Evolutionary conservation across 306 rosid species (phyloP).

Genomic region (Trifolium dubium): DNA sequence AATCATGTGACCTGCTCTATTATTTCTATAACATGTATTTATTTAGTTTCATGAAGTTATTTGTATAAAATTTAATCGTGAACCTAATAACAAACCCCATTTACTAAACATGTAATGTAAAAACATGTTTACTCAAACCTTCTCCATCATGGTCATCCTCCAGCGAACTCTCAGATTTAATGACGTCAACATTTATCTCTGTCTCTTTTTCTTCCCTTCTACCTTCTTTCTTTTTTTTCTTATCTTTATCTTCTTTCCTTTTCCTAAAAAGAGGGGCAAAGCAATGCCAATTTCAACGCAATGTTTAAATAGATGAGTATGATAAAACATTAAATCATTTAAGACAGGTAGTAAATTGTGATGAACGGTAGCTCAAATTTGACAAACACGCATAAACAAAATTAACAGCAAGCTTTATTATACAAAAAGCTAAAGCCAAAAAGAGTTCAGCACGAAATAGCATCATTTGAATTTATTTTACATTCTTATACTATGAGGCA

Average conservation of each 20-base stretch:
- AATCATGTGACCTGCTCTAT: not conserved
- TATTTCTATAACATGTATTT: not conserved
- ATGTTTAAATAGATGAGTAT: not conserved
- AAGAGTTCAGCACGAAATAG: not conserved
- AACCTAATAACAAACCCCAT: constrained; percentile 18
- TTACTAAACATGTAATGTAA: not conserved
- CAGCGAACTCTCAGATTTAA: constrained; percentile 47
- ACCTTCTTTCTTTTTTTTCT: constrained; percentile 54
- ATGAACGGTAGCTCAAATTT: constrained; percentile 19
- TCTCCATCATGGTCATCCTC: constrained; percentile 51
- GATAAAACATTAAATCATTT: constrained; percentile 15
- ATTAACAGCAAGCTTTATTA: not conserved
- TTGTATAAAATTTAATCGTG: not conserved
- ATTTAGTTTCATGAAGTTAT: not conserved
- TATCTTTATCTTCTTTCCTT: constrained; percentile 62
- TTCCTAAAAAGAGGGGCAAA: constrained; percentile 52
- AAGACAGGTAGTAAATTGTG: not conserved
- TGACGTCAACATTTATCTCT: constrained; percentile 43
- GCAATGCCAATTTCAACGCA: constrained; percentile 23
- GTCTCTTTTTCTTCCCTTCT: constrained; percentile 54
- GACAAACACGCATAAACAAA: constrained; percentile 20
- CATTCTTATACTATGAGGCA: too few relatives aligned
- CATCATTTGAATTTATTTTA: not conserved
- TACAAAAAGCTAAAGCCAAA: not conserved
- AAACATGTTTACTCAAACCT: constrained; percentile 52